Base-by-base conservation (phyloP, 306 rosid genomes). In the Medicago truncatula region DNA sequence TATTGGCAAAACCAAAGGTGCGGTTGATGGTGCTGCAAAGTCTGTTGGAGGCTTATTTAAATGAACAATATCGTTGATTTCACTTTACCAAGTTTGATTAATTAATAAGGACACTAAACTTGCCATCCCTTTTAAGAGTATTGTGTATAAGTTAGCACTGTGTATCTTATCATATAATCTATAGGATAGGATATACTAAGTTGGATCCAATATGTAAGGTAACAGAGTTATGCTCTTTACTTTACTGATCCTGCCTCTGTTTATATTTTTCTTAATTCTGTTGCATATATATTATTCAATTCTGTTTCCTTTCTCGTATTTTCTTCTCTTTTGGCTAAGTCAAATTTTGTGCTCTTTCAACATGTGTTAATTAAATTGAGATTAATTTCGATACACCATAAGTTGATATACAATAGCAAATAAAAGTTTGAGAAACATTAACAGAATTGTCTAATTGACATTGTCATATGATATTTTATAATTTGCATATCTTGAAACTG, bases 31-130 rank as follows among this genome's bases (percentile, higher is more conserved):
- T 18, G 53, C 12, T 18, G 7, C 31, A 0, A 65, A 65, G 52
- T 6, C 25, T 9, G 71, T 14, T 18, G 71, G 71, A 39, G 71
- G 50, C 31, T 10, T 65, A 23, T 65, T 65, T 17, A 65, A 64
- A 64, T 38, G 47, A 64, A 63, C 0, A 10, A 8, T 18, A 1
- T 16, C 58, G 16, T 18, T 6, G 11, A n/a, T 62, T 16, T 17
- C 59, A 53, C 8, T 1, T 8, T 53, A 4, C 2, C 10, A 9
- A 7, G 44, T 2, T 40, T 61, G 11, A 13, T 62, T 14, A 4
- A 54, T 54, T 18, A 54, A 54, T 54, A 18, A 18, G 60, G 60
- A 54, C 13, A 61, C 2, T 31, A 14, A 28, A 59, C 40, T 60
- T 60, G 31, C 5, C 41, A 4, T 34, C 18, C 1, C 44, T 28